Base-by-base conservation (phyloP, 768 basidiomycete species). In the Suillus americanus region DNA sequence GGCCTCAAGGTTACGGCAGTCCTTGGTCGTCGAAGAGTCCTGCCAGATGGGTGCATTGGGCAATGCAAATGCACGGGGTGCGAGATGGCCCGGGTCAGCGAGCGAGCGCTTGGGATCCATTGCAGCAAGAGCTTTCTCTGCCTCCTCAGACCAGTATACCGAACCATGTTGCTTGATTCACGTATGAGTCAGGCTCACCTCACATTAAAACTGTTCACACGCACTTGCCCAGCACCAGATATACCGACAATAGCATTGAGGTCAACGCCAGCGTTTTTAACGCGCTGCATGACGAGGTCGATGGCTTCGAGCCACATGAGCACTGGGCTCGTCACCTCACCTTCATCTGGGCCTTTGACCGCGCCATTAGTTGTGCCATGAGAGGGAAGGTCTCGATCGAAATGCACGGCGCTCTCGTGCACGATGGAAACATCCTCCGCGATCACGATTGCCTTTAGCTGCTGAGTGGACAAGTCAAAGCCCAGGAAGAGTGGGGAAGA, bases 391-490 rank as follows among this genome's bases (percentile, higher is more conserved):
- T 97, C 94, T 46, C 81, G 81, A 76, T 93, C 91, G 71, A 94
- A 97, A 73, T 91, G 84, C 20, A 95, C 89, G 3, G 89, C 81
- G 13, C 84, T 81, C 73, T 94, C 89, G 68, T 89, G 83, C 1
- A 91, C 79, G 64, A 91, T 79, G 23, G 80, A 74, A 20, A 82
- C 81, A 63, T 86, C 81, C 46, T 86, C 80, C 25, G 83, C 75
- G 62, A 91, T 83, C 57, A 94, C 71, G 46, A 92, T 83, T 0
- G 89, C 92, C 75, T 96, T 92, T 62, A 93, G 81, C 67, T 89
- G 88, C 72, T 97, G 94, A 0, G 94, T 95, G 2, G 91, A 94
- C 45, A 94, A 84, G 76, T 95, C 94, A 62, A 95, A 84, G 16
- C 94, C 94, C 28, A 95, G 87, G 73, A 92, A 94, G 45, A 80